Conservation (phyloP, 306 rosid genomes). For the Lotus japonicus region DNA sequence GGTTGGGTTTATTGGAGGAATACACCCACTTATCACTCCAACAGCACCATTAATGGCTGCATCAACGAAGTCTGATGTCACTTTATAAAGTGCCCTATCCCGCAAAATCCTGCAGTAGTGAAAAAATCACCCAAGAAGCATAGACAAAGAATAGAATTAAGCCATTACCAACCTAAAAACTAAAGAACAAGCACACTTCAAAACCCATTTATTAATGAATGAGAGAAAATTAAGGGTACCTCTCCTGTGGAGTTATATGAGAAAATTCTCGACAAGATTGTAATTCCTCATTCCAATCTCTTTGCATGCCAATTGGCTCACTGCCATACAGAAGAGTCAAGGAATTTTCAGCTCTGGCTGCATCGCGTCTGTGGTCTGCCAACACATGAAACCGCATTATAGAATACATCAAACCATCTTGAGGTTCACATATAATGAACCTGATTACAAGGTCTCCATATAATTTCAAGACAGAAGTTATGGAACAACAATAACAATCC, state of each 20-base stretch:
- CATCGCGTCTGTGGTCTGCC: slow-evolving; percentile 86
- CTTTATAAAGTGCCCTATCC: slow-evolving; percentile 98
- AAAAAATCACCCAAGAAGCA: slow-evolving; percentile 10
- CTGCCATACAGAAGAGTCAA: slow-evolving; percentile 86
- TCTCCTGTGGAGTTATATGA: slow-evolving; percentile 83
- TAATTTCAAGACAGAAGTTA: background rate
- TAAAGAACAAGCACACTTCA: background rate
- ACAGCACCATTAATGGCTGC: slow-evolving; percentile 89
- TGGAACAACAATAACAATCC: background rate
- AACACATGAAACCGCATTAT: slow-evolving; percentile 21
- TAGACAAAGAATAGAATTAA: slow-evolving; percentile 4
- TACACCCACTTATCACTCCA: slow-evolving; percentile 93
- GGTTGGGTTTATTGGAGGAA: slow-evolving; percentile 97
- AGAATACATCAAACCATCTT: slow-evolving; percentile 11
- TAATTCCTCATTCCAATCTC: slow-evolving; percentile 99
- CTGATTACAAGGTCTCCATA: background rate
- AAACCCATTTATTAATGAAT: slow-evolving; percentile 4
- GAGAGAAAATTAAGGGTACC: slow-evolving; percentile 42
- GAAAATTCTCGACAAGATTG: slow-evolving; percentile 99
- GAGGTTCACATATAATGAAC: background rate
- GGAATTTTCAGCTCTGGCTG: slow-evolving; percentile 93
- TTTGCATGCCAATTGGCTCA: slow-evolving; percentile 97
- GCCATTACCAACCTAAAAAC: slow-evolving; percentile 15
- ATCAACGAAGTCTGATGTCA: slow-evolving; percentile 96
- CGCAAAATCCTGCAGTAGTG: slow-evolving; percentile 68